Evolutionary conservation across 371 early-diverging fungal genomes (phyloP).

Genomic region (Apophysomyces trapeziformis): DNA sequence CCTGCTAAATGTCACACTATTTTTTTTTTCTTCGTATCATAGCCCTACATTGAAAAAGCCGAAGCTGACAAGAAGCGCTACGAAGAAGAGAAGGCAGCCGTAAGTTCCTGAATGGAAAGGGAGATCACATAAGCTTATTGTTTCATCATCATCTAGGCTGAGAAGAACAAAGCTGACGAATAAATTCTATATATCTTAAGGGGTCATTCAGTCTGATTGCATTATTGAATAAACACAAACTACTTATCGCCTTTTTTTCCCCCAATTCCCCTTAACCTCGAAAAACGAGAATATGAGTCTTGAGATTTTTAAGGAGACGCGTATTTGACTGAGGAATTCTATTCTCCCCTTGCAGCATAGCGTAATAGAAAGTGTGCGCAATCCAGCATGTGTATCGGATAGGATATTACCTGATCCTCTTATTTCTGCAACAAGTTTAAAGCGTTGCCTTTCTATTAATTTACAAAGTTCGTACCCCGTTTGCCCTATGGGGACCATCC

Average conservation of each 20-base stretch:
- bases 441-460: too few species aligned
- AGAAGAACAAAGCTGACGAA: conserved; percentile 3
- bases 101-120: conserved; percentile 16
- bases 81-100: conserved; percentile 69
- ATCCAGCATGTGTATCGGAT: too few species aligned
- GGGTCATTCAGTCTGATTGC: conserved; percentile 9
- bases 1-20: neutral
- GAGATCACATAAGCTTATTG: neutral
- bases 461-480: too few species aligned
- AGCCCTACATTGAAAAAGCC: conserved; percentile 64
- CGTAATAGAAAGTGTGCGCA: too few species aligned
- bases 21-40: conserved; percentile 14
- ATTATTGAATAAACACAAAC: conserved; percentile 8
- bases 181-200: conserved; percentile 1
- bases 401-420: too few species aligned
- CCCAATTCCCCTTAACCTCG: too few species aligned
- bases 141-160: neutral
- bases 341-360: too few species aligned
- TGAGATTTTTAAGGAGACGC: too few species aligned
- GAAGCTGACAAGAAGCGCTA: conserved; percentile 77
- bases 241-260: neutral
- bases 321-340: too few species aligned
- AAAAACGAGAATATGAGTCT: too few species aligned
- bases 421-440: too few species aligned
- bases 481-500: too few species aligned